Percentiles rank a stretch among this genome's conserved stretches.
Evolutionary conservation across 345 rosid species (phyloP).

Genomic region (Brassica napus): DNA sequence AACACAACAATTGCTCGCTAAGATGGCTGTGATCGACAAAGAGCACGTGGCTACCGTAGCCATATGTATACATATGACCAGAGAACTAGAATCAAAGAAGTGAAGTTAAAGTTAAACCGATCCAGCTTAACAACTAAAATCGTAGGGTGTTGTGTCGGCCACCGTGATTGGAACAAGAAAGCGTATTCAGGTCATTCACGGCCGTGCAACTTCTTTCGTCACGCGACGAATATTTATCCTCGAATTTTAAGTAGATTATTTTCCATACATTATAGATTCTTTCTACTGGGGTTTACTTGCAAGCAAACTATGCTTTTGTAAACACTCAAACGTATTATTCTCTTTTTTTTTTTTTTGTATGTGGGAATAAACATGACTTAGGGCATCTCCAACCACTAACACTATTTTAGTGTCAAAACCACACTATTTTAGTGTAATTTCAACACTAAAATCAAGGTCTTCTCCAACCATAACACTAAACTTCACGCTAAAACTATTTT

Average conservation of each 20-base stretch:
- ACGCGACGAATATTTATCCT: not conserved
- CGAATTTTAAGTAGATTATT: not conserved
- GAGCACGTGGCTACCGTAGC: constrained; percentile 10
- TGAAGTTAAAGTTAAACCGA: constrained; percentile 24
- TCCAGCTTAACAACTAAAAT: constrained; percentile 18
- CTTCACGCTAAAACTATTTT: no score
- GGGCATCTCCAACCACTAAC: no score
- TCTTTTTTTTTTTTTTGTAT: not conserved
- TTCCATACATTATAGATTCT: not conserved
- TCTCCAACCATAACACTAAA: no score
- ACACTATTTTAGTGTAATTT: no score
- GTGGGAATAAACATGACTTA: not conserved
- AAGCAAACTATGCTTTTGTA: not conserved
- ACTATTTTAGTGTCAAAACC: no score
- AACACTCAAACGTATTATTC: constrained; percentile 2
- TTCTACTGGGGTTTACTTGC: not conserved
- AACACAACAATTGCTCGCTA: not conserved
- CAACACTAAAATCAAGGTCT: no score
- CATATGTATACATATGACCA: not conserved
- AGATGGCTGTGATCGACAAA: constrained; percentile 6
- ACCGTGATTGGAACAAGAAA: constrained; percentile 11
- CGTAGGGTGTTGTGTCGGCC: constrained; percentile 31
- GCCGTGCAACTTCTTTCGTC: constrained; percentile 12
- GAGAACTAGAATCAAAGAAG: not conserved
- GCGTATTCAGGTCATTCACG: constrained; percentile 1